Evolutionary conservation across 257 asterid genomes (phyloP).

Genomic region (Solanum habrochaites): DNA sequence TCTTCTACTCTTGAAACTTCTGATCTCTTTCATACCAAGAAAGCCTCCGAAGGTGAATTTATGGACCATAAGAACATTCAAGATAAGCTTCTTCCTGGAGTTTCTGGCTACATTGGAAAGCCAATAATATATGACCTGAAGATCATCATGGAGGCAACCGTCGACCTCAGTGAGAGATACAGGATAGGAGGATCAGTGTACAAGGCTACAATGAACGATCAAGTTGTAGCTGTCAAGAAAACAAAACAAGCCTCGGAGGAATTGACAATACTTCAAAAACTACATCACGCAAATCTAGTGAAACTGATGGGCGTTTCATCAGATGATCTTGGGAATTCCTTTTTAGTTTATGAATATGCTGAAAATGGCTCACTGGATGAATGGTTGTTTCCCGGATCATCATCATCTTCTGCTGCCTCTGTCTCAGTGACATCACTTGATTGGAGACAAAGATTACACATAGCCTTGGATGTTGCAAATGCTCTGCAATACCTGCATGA

Average conservation of each 20-base stretch:
- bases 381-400: conserved; percentile 30
- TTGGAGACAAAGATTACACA: conserved; percentile 51
- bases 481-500: conserved; percentile 83
- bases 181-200: conserved; percentile 56
- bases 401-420: conserved; percentile 7
- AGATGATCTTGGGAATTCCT: conserved; percentile 36
- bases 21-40: conserved; percentile 12
- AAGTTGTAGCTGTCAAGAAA: conserved; percentile 45
- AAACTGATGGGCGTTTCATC: conserved; percentile 60
- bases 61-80: conserved; percentile 18
- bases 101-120: conserved; percentile 66
- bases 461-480: conserved; percentile 70
- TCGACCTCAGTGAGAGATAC: conserved; percentile 31
- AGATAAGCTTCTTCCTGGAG: conserved; percentile 65
- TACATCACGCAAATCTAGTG: conserved; percentile 58
- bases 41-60: conserved; percentile 10
- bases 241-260: conserved; percentile 48
- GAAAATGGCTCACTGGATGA: conserved; percentile 58
- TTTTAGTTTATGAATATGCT: conserved; percentile 47
- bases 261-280: conserved; percentile 46
- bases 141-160: conserved; percentile 54
- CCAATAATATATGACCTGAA: conserved; percentile 37
- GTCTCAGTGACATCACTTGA: conserved; percentile 8
- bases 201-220: conserved; percentile 34
- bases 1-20: conserved; percentile 20